Evolutionary conservation across 1,139 yeast genomes (phyloP).

Genomic region (Scheffersomyces titani): DNA sequence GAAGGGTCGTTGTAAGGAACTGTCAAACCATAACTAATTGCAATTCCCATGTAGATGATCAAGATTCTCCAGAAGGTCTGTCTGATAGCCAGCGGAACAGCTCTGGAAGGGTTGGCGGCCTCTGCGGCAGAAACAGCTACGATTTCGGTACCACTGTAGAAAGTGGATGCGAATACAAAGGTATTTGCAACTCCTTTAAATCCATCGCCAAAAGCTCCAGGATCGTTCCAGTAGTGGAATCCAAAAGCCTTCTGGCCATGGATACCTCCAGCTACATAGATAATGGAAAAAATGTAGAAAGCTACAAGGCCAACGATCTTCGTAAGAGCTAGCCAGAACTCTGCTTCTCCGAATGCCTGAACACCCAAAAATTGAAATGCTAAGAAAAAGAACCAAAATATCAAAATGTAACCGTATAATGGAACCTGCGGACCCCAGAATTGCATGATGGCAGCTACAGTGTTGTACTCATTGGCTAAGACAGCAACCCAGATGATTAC

Average conservation of each 20-base stretch:
- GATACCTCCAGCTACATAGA: slow-evolving; percentile 70
- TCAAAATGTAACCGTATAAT: slow-evolving; percentile 55
- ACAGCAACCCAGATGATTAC: slow-evolving; percentile 64
- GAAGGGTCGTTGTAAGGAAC: slow-evolving; percentile 52
- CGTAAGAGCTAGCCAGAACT: slow-evolving; percentile 61
- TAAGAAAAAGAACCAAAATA: slow-evolving; percentile 56
- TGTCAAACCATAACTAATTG: slow-evolving; percentile 54
- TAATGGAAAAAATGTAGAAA: slow-evolving; percentile 57
- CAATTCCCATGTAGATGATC: slow-evolving; percentile 55
- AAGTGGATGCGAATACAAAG: slow-evolving; percentile 68
- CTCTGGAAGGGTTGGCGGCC: slow-evolving; percentile 53
- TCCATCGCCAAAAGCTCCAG: slow-evolving; percentile 42
- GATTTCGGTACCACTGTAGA: slow-evolving; percentile 60
- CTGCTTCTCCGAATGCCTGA: slow-evolving; percentile 65
- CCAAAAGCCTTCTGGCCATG: slow-evolving; percentile 54
- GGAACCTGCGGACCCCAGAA: slow-evolving; percentile 66
- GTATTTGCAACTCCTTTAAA: slow-evolving; percentile 63
- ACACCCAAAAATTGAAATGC: slow-evolving; percentile 61
- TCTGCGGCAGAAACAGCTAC: slow-evolving; percentile 60
- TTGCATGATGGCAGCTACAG: slow-evolving; percentile 52
- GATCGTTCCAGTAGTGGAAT: slow-evolving; percentile 52
- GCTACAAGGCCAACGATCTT: slow-evolving; percentile 58
- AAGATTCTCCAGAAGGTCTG: slow-evolving; percentile 58
- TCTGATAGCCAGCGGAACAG: slow-evolving; percentile 59
- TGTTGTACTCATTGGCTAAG: slow-evolving; percentile 59